Evolutionary conservation across 345 rosid species (phyloP), one percentile per base, ranked within the genome.

Genomic region (Cardamine occulta): DNA sequence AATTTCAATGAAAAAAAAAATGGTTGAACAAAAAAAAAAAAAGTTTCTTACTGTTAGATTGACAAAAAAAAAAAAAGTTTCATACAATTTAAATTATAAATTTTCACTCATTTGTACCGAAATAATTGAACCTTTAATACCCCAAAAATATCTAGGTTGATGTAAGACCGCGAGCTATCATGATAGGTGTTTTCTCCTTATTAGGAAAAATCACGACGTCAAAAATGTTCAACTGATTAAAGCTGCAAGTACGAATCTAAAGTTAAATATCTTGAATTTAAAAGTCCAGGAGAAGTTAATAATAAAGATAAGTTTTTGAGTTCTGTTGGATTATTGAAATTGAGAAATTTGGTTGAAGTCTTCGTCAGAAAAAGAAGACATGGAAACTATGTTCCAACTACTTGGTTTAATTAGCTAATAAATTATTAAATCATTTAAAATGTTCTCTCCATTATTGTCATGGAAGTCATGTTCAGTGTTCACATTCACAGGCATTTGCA

Each of bases 351-450:
- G n/a, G 67, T 18, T 47, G 52, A 72, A 72, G 69, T 63, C 63
- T 14, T 75, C 63, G 55, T 60, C 19, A 40, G 23, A 59, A 19
- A 37, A 51, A 39, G 1, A 68, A 49, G 74, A 59, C 74, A 75
- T 60, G 74, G 34, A 51, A 68, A 34, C 63, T 68, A 61, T 74
- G 62, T 60, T 60, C 63, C 79, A 68, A 68, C 79, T 7, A 75
- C 74, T 68, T 67, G n/a, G 17, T 57, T 47, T 34, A 59, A 37
- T 67, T 49, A 66, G 32, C 26, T 35, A 18, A 56, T 54, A 29
- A 11, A 17, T 13, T 1, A 17, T 13, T 0, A 44, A 51, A 63
- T 10, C 47, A 29, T 67, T 11, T 2, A 12, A 39, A 56, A 26
- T 17, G 6, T 28, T 26, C 31, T 49, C 28, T 28, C 73, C 28